Base-by-base conservation (phyloP, 2,329 filamentous ascomycete genomes). In the Xylaria multiplex region DNA sequence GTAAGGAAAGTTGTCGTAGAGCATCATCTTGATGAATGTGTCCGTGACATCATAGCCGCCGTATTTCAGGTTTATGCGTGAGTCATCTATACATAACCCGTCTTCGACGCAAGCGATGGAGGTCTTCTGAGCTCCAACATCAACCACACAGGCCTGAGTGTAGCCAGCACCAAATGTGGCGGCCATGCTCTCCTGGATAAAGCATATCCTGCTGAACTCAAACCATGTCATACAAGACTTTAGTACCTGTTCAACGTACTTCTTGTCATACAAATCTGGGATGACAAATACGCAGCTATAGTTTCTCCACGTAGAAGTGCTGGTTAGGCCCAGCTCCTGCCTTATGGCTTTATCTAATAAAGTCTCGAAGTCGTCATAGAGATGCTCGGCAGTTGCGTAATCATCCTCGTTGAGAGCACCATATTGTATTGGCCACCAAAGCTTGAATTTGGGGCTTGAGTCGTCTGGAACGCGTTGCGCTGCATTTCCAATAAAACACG, bases 271-370 rank as follows among this genome's bases (percentile, higher is more conserved):
- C 9, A 99, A 84, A 77, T 99, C 96, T 0, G 96, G 96, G 53
- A 99, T 96, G 69, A 99, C 90, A 75, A 98, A 93, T n/a, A 97
- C 94, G 73, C 93, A 97, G 74, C 92, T 96, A 79, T 97, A 98
- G 77, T 96, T 92, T 61, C 87, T 86, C 89, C 94, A 96, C 58
- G 95, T 90, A 73, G 90, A 91, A 74, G 91, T 91, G 69, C 88
- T 89, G 32, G 85, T 89, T 48, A 97, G 79, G 0, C 91, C 92
- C 8, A 98, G 84, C 74, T 98, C 93, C n/a, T 87, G 88, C 70
- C 90, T 90, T 73, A 99, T 90, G 1, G 93, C 92, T 70, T 93
- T 91, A 75, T 97, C 93, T 13, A 98, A 80, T 37, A 98, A 90
- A 13, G 91, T 88, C 72, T 96, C 92, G 63, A 98, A 91, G 75